Base-by-base conservation (phyloP, 2,329 filamentous ascomycete species). In the Aschersonia sp. region DNA sequence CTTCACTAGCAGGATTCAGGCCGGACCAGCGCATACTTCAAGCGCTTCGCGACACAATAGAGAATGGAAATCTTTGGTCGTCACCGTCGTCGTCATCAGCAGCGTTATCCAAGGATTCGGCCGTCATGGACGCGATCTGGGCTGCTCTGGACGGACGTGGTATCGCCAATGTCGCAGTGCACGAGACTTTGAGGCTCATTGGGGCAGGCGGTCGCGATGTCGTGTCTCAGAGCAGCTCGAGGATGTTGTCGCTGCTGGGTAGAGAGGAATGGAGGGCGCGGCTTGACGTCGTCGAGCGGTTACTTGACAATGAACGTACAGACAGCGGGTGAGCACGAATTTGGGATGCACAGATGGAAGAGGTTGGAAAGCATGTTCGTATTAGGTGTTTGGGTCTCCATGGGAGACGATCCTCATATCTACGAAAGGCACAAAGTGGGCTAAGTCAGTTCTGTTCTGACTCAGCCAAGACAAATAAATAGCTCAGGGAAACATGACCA, bases 211-310 rank as follows among this genome's bases (percentile, higher is more conserved):
- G 55, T 29, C 50, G 55, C 11, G 52, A 59, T 6, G 58, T 60
- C 11, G 54, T 55, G 6, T 53, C 59, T 43, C 55, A 62, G 54
- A 55, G 54, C 55, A 54, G 59, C 49, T 43, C 58, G 31, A 47
- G 53, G 8, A 54, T 67, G 48, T 57, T 68, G 33, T 51, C 51
- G 14, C 51, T 66, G n/a, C 49, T 68, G 1, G 65, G 65, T 5
- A 56, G 57, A 37, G 55, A 64, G 1, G 65, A 68, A 50, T 65
- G 63, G 63, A 50, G 45, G 6, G 42, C 50, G 43, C 58, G 64
- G 4, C 51, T 60, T 4, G 46, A 45, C 6, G 45, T 55, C 29
- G 56, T 64, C 3, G 52, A 50, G 7, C 46, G 37, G 3, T 12
- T 37, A 12, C 33, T 37, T 12, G 2, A 42, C 40, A 29, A 42